Evolutionary conservation across 129 eudicot species (phyloP).

Genomic region (Flaveria robusta): DNA sequence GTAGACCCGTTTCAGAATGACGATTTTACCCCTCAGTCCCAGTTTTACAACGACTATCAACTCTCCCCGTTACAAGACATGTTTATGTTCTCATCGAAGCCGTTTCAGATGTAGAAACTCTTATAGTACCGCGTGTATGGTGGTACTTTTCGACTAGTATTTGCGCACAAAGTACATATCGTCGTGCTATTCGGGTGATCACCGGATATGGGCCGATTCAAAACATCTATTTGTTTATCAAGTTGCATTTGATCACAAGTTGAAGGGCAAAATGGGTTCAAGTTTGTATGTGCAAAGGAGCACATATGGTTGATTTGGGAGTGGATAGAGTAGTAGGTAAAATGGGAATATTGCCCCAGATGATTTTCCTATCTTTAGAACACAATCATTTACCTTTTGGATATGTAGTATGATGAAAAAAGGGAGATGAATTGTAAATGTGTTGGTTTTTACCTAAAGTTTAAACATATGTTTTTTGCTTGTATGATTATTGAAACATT

Average conservation of each 20-base stretch:
- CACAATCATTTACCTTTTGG: conserved; percentile 25
- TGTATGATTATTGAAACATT: too few species aligned
- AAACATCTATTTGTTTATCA: conserved; percentile 17
- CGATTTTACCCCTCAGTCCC: conserved; percentile 44
- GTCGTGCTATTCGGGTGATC: not conserved
- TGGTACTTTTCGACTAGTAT: not conserved
- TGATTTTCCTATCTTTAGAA: conserved; percentile 30
- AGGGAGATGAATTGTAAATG: conserved; percentile 27
- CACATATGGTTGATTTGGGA: conserved; percentile 6
- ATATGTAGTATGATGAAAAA: conserved; percentile 18
- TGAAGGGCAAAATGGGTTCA: conserved; percentile 21
- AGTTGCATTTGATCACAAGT: conserved; percentile 23
- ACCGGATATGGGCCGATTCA: not conserved
- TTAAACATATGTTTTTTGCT: not conserved
- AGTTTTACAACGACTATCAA: conserved; percentile 47
- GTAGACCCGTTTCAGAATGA: conserved; percentile 47
- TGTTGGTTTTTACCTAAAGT: conserved; percentile 18
- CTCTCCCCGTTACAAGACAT: conserved; percentile 50
- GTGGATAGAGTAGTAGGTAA: conserved; percentile 25
- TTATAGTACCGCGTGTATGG: not conserved
- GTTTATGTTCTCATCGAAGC: conserved; percentile 43
- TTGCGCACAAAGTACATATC: conserved; percentile 25
- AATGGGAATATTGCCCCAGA: conserved; percentile 22
- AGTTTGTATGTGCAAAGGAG: conserved; percentile 16
- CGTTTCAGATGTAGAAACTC: conserved; percentile 32